phyloP scores from a whole-genome alignment of 345 rosid genomes.

The Toxicodendron radicans region DNA sequence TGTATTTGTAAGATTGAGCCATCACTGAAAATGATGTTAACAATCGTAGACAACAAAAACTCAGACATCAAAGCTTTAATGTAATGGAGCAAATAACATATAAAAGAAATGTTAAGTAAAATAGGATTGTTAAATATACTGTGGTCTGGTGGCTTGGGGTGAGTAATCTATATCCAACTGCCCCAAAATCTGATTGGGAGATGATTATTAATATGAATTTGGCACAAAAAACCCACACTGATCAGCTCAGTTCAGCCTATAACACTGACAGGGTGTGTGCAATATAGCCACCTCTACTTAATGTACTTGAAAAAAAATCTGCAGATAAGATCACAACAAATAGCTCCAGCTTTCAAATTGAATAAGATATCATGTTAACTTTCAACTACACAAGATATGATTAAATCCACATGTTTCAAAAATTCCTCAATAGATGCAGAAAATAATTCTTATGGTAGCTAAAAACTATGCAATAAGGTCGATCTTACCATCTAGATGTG shows the following conservation, averaged over 20 bases:
- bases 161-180: not conserved
- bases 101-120: not conserved
- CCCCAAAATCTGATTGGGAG: not conserved
- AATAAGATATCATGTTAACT: not conserved
- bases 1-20: not conserved
- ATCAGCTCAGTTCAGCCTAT: not conserved
- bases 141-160: not conserved
- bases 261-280: not conserved
- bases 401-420: not conserved
- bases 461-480: not conserved
- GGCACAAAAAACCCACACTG: not conserved
- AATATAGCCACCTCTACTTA: not conserved
- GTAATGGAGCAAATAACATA: not conserved
- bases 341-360: not conserved
- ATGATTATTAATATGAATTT: too few relatives aligned
- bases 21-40: not conserved
- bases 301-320: too few relatives aligned
- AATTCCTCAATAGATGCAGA: not conserved
- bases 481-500: slow-evolving; percentile 77
- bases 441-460: not conserved
- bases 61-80: not conserved
- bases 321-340: too few relatives aligned
- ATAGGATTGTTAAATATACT: not conserved
- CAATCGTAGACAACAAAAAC: not conserved
- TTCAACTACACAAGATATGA: not conserved